phyloP scores from a whole-genome alignment of 768 basidiomycete species.

The Trametes coccinea region DNA sequence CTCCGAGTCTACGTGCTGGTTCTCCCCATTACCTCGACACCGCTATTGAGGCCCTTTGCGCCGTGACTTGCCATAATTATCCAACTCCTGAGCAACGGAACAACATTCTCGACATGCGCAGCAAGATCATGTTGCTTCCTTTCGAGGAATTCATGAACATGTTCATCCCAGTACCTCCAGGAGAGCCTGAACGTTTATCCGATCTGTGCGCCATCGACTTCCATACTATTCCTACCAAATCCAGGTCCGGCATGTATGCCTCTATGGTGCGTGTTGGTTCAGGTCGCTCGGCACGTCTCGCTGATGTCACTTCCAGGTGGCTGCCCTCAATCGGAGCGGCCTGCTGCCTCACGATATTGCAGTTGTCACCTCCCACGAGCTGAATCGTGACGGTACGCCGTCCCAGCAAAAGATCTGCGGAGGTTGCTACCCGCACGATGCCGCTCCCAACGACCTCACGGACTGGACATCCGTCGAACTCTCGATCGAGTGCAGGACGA shows the following conservation, averaged over 20 bases:
- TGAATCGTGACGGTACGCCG: no score
- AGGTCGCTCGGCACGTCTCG: no score
- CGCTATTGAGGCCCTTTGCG: no score
- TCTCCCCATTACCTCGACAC: no score
- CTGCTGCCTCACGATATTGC: not conserved
- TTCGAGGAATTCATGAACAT: not conserved
- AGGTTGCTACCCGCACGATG: not conserved
- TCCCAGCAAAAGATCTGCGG: not conserved
- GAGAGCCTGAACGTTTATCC: not conserved
- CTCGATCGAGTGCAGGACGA: slow-evolving; percentile 3
- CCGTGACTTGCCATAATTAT: no score
- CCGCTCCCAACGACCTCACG: not conserved
- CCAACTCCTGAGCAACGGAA: no score
- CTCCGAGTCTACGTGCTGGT: no score
- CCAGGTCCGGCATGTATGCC: not conserved
- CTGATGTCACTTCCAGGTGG: not conserved
- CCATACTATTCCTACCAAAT: not conserved
- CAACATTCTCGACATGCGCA: not conserved
- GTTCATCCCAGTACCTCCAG: not conserved
- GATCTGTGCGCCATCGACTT: not conserved
- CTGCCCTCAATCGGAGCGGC: not conserved
- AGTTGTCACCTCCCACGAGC: not conserved
- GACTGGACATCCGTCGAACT: not conserved
- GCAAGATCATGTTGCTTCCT: not conserved
- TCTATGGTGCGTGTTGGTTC: not conserved